These are phyloP conservation scores for Kondoa subrosea DNA, from an alignment of 768 basidiomycete genomes.

Conservation along the genomic window DNA sequence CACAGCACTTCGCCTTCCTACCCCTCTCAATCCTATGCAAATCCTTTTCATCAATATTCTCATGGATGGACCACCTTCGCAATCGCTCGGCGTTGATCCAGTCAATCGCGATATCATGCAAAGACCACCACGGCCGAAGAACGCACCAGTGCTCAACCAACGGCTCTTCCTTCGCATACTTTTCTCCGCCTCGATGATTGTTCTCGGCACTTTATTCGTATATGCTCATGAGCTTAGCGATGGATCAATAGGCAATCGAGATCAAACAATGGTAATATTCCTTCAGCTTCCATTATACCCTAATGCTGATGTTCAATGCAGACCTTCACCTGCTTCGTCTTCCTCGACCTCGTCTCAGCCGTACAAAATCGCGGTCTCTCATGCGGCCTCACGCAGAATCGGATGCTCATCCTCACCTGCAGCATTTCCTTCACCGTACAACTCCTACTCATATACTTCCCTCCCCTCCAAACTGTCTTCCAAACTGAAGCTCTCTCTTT, in stretches of 20 bases:
- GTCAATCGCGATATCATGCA: constrained; percentile 86
- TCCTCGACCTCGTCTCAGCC: constrained; percentile 89
- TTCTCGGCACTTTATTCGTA: constrained; percentile 69
- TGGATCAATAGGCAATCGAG: constrained; percentile 61
- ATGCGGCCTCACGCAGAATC: constrained; percentile 64
- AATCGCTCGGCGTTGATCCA: constrained; percentile 90
- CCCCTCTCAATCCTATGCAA: constrained; percentile 94
- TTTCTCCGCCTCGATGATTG: constrained; percentile 87
- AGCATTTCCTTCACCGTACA: constrained; percentile 69
- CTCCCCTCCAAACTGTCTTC: constrained; percentile 78
- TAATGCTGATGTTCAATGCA: constrained; percentile 30
- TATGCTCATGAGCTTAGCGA: constrained; percentile 70
- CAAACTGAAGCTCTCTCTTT: constrained; percentile 66
- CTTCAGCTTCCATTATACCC: background rate
- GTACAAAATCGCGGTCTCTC: constrained; percentile 82
- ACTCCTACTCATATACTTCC: constrained; percentile 72
- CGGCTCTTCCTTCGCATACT: constrained; percentile 59
- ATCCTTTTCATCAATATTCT: constrained; percentile 98
- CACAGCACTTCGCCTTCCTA: constrained; percentile 72
- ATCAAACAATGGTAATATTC: constrained; percentile 80
- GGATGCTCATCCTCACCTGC: constrained; percentile 76
- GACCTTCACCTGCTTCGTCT: constrained; percentile 95
- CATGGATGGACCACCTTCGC: constrained; percentile 94
- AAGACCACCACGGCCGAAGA: constrained; percentile 77
- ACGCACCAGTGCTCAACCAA: constrained; percentile 66